Evolutionary conservation across 31 red algal species (phyloP), one percentile per base, ranked within the genome.

Genomic region (Asparagopsis taxiformis): DNA sequence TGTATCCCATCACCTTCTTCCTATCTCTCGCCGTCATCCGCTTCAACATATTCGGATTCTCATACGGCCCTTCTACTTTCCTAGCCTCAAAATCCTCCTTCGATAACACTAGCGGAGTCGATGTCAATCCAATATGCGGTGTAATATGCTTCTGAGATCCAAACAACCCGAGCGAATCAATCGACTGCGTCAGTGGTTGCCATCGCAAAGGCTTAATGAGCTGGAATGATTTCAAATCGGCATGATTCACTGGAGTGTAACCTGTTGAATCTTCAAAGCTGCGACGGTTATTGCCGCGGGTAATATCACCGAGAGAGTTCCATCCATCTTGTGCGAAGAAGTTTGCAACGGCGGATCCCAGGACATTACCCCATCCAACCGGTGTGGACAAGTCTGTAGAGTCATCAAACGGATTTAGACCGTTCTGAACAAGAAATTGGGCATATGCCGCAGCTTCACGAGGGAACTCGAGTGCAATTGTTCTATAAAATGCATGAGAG

Each of bases 301-400:
- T 78, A 28, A 58, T 54, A 38, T 60, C n/a, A n/a, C n/a, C n/a
- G n/a, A n/a, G n/a, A n/a, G n/a, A n/a, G n/a, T n/a, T n/a, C n/a
- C n/a, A n/a, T n/a, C n/a, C n/a, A n/a, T n/a, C n/a, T n/a, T n/a
- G n/a, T n/a, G n/a, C n/a, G n/a, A n/a, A n/a, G n/a, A n/a, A n/a
- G n/a, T n/a, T n/a, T n/a, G n/a, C n/a, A n/a, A n/a, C n/a, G n/a
- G n/a, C n/a, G n/a, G n/a, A n/a, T n/a, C n/a, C n/a, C n/a, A n/a
- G n/a, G n/a, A n/a, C n/a, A n/a, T n/a, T n/a, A n/a, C n/a, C n/a
- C 74, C 58, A 63, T 17, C 74, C 74, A 20, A 65, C 29, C 10
- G 46, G 41, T 9, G 74, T 78, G 34, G 43, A 65, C 37, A 39
- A 26, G 37, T 78, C 74, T 30, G 30, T 60, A 15, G 74, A 19